Conservation (phyloP, 352 stramenopile genomes). For the Globisporangium irregulare region DNA sequence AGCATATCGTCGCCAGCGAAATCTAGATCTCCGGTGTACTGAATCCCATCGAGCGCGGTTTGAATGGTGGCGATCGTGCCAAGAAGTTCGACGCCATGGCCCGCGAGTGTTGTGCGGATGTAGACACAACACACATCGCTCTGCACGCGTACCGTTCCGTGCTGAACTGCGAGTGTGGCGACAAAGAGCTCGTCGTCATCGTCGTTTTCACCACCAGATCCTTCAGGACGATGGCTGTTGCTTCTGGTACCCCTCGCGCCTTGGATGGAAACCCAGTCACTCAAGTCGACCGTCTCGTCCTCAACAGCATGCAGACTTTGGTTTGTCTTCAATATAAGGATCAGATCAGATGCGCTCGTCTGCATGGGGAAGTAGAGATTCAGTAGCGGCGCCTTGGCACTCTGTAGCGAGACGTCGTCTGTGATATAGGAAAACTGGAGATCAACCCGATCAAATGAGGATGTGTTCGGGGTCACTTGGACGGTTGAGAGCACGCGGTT, state of each 20-base stretch:
- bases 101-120: neutral
- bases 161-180: neutral
- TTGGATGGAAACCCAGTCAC: constrained; percentile 7
- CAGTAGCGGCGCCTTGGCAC: neutral
- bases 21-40: constrained; percentile 18
- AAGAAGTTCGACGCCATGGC: constrained; percentile 7
- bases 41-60: constrained; percentile 10
- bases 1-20: constrained; percentile 22
- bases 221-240: neutral
- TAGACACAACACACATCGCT: constrained; percentile 16
- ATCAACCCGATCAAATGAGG: constrained; percentile 5
- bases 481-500: constrained; percentile 16
- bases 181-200: constrained; percentile 7
- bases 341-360: neutral
- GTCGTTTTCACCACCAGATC: neutral
- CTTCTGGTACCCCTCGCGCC: neutral
- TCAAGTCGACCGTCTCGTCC: neutral
- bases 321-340: neutral
- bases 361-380: constrained; percentile 9
- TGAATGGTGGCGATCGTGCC: constrained; percentile 7
- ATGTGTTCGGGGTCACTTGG: constrained; percentile 6
- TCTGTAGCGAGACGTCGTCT: neutral
- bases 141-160: constrained; percentile 10
- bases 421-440: constrained; percentile 8
- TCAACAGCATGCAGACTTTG: neutral